phyloP scores from a whole-genome alignment of 2,329 filamentous ascomycete species.

The Fusarium austroafricanum region DNA sequence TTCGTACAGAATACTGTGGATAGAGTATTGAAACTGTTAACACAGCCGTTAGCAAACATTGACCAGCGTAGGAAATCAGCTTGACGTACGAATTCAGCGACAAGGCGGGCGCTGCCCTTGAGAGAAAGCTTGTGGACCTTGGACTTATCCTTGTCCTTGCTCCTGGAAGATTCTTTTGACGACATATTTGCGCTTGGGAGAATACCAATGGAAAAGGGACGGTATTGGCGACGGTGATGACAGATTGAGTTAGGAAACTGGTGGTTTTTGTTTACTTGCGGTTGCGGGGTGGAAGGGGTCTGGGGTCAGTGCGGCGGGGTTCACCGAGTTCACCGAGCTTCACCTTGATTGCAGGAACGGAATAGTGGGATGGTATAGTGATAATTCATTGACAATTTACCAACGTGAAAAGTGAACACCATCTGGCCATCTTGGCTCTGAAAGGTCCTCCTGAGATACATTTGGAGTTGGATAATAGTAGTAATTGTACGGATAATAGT shows the following conservation, averaged over 20 bases:
- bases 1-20: slow-evolving; percentile 89
- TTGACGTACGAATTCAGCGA: slow-evolving; percentile 89
- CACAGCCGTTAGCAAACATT: slow-evolving; percentile 29
- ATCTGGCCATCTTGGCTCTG: slow-evolving; percentile 22
- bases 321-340: slow-evolving; percentile 41
- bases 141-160: slow-evolving; percentile 73
- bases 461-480: neutral
- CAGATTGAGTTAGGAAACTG: slow-evolving; percentile 8
- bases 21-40: slow-evolving; percentile 90
- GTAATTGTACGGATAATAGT: neutral
- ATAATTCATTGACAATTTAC: neutral
- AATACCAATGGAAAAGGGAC: neutral
- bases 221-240: neutral
- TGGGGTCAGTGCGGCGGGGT: slow-evolving; percentile 44
- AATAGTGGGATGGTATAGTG: too few relatives aligned
- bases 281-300: slow-evolving; percentile 44
- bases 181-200: slow-evolving; percentile 41
- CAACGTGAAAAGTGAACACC: slow-evolving; percentile 25
- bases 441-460: neutral
- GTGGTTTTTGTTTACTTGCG: slow-evolving; percentile 46
- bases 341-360: slow-evolving; percentile 10
- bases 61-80: neutral
- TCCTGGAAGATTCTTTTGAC: slow-evolving; percentile 47
- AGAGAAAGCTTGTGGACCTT: slow-evolving; percentile 96
- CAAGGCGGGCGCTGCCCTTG: slow-evolving; percentile 85